Evolutionary conservation across 768 basidiomycete species (phyloP).

Genomic region (Hypholoma fasciculare): DNA sequence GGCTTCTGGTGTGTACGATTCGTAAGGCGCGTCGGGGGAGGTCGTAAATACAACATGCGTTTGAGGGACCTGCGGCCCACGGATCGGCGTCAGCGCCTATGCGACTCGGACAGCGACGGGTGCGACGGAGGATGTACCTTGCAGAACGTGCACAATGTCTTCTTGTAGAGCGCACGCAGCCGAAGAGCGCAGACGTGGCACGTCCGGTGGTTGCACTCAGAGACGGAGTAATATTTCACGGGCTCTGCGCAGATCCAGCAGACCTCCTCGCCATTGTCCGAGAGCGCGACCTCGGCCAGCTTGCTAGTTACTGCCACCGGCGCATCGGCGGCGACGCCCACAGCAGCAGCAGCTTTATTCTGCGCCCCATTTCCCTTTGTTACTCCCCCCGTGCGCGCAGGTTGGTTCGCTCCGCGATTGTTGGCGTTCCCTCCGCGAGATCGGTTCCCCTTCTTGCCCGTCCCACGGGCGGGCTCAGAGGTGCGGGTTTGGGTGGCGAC

Average conservation of each 20-base stretch:
- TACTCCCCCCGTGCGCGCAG: slow-evolving; percentile 4
- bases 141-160: slow-evolving; percentile 92
- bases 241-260: slow-evolving; percentile 97
- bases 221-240: slow-evolving; percentile 85
- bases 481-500: slow-evolving; percentile 16
- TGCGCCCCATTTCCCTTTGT: slow-evolving; percentile 1
- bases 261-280: slow-evolving; percentile 39
- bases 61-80: slow-evolving; percentile 65
- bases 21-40: slow-evolving; percentile 61
- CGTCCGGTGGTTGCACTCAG: slow-evolving; percentile 91
- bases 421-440: slow-evolving; percentile 14
- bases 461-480: slow-evolving; percentile 12
- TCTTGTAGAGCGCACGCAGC: slow-evolving; percentile 91
- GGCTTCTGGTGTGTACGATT: slow-evolving; percentile 52
- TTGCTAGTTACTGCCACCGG: slow-evolving; percentile 1
- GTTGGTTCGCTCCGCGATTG: slow-evolving; percentile 17
- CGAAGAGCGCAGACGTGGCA: slow-evolving; percentile 94
- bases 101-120: neutral
- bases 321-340: neutral
- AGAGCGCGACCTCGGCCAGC: slow-evolving; percentile 14
- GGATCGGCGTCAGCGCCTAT: neutral
- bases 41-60: slow-evolving; percentile 71
- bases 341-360: neutral
- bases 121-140: slow-evolving; percentile 55
- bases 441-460: slow-evolving; percentile 14